A percentile compares a stretch with the other conserved stretches of the same genome.
These are phyloP conservation scores for Gomphus sp. DNA, from an alignment of 1,284 basidiomycete genomes.

Conservation along the genomic window DNA sequence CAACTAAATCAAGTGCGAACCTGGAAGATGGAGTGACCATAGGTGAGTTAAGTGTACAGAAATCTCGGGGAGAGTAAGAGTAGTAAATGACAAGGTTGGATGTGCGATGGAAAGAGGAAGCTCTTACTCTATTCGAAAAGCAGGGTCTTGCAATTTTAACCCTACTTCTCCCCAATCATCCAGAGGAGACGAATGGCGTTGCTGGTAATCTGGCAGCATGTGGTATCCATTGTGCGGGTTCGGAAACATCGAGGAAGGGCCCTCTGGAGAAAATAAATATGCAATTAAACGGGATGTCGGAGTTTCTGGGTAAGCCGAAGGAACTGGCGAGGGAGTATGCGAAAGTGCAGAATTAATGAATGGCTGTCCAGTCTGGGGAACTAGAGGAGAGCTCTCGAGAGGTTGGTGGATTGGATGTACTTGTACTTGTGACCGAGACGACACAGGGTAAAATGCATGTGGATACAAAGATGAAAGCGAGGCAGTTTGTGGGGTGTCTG, in stretches of 20 bases:
- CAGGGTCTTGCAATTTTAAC: constrained; percentile 54
- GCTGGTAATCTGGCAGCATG: constrained; percentile 15
- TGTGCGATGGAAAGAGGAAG: neutral
- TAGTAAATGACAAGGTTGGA: neutral
- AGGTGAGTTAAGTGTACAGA: neutral
- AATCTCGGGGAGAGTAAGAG: neutral
- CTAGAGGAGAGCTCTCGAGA: neutral
- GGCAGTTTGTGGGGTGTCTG: neutral
- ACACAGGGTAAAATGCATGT: neutral
- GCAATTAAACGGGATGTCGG: constrained; percentile 54
- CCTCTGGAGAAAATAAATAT: constrained; percentile 64
- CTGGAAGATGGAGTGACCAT: constrained; percentile 30
- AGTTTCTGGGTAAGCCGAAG: constrained; percentile 41
- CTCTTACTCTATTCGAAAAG: constrained; percentile 69
- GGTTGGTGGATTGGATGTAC: neutral
- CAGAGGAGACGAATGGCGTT: constrained; percentile 2
- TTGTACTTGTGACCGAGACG: neutral
- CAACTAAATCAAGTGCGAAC: constrained; percentile 80
- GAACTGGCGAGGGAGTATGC: constrained; percentile 26
- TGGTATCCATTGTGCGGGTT: constrained; percentile 11
- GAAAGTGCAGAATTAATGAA: constrained; percentile 2
- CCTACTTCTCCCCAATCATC: constrained; percentile 65
- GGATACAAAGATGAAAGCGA: neutral
- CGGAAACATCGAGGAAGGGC: constrained; percentile 35
- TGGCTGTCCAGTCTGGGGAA: neutral